Percentiles rank a stretch among this genome's conserved stretches.
phyloP scores from a whole-genome alignment of 75 land plant species.

The Sequoiadendron giganteum region DNA sequence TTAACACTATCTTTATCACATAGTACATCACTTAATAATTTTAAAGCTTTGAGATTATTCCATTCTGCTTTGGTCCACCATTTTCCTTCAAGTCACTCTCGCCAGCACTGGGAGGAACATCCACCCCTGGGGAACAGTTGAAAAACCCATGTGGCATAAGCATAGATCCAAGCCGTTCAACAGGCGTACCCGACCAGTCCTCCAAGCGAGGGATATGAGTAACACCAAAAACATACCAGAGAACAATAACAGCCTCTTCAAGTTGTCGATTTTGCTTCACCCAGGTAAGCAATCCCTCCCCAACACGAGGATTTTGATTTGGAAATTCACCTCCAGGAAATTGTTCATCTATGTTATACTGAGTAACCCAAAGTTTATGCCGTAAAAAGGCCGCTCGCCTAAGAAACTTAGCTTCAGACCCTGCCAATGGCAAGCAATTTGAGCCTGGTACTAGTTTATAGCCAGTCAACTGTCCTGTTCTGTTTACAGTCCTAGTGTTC shows the following conservation, averaged over 20 bases:
- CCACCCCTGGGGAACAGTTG: slow-evolving; percentile 96
- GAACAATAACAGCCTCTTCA: slow-evolving; percentile 93
- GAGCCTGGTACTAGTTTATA: slow-evolving; percentile 92
- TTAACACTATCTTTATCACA: not conserved
- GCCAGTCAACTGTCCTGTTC: slow-evolving; percentile 93
- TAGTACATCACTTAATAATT: not conserved
- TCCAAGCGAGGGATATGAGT: slow-evolving; percentile 96
- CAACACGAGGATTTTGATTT: slow-evolving; percentile 94
- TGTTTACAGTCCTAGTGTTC: slow-evolving; percentile 85
- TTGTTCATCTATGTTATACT: slow-evolving; percentile 63
- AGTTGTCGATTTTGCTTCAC: slow-evolving; percentile 79
- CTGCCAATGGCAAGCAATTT: slow-evolving; percentile 92
- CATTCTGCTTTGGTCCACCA: slow-evolving; percentile 34
- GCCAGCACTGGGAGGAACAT: slow-evolving; percentile 73
- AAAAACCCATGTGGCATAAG: slow-evolving; percentile 97
- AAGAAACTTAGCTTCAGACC: slow-evolving; percentile 82
- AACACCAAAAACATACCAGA: slow-evolving; percentile 97
- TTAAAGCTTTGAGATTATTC: slow-evolving; percentile 52
- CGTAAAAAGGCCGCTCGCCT: slow-evolving; percentile 91
- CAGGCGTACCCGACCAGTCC: slow-evolving; percentile 99
- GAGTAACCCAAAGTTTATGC: slow-evolving; percentile 98
- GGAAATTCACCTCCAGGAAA: slow-evolving; percentile 99
- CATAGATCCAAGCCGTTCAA: slow-evolving; percentile 89
- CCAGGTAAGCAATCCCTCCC: slow-evolving; percentile 92
- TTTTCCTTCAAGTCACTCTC: slow-evolving; percentile 51